phyloP scores from a whole-genome alignment of 495 filamentous ascomycete species.

The Hypoxylon subgilvum region DNA sequence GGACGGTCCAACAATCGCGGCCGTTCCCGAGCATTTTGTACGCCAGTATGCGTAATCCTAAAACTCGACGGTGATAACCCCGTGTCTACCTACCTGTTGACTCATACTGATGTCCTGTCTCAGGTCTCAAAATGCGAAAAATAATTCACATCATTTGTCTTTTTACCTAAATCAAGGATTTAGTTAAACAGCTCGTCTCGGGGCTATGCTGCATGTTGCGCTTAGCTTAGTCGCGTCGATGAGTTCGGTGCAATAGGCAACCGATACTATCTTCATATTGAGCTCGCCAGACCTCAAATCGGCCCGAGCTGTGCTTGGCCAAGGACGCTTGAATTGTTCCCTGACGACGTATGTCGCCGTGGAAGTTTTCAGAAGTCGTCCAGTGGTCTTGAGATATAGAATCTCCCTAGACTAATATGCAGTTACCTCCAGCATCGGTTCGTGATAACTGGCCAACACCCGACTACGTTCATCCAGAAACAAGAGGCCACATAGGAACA shows the following conservation, averaged over 20 bases:
- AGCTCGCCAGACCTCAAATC: not conserved
- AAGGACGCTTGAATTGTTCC: not conserved
- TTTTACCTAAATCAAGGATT: not conserved
- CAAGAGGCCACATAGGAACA: conserved; percentile 53
- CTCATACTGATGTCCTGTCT: conserved; percentile 3
- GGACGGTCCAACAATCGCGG: conserved; percentile 10
- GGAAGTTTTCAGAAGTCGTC: not conserved
- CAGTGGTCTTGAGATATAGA: not conserved
- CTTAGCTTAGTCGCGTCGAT: not conserved
- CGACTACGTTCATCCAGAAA: conserved; percentile 60
- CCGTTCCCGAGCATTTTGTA: conserved; percentile 7
- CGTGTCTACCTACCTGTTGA: conserved; percentile 5
- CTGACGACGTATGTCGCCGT: not conserved
- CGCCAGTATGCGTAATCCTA: conserved; percentile 4
- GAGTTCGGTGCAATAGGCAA: conserved; percentile 1
- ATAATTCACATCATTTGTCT: not conserved
- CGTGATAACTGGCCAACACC: conserved; percentile 59
- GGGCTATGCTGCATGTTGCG: not conserved
- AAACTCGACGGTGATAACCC: conserved; percentile 17
- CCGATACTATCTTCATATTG: not conserved
- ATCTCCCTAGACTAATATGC: conserved; percentile 42
- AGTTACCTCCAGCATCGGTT: conserved; percentile 53
- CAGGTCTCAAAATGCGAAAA: conserved; percentile 1
- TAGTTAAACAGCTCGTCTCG: not conserved
- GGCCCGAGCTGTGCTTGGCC: not conserved